Evolutionary conservation across 768 basidiomycete genomes (phyloP).

Genomic region (Mycena chlorophos): DNA sequence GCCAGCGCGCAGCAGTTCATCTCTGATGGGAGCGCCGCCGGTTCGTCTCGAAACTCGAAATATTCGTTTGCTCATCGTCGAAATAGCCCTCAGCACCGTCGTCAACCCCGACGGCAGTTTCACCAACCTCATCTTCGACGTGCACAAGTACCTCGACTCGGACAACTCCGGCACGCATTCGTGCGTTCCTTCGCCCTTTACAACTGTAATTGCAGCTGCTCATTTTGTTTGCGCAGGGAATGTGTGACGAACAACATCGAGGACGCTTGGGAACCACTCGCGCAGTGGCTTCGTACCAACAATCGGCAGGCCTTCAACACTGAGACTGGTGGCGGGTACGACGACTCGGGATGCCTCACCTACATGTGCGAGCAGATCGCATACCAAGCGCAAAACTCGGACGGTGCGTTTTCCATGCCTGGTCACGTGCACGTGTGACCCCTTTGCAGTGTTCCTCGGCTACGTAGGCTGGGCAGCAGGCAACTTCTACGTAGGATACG

Average conservation of each 20-base stretch:
- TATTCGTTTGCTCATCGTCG: conserved; percentile 39
- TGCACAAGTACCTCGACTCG: conserved; percentile 62
- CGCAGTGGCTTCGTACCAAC: conserved; percentile 39
- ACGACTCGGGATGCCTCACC: conserved; percentile 40
- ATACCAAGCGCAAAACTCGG: conserved; percentile 24
- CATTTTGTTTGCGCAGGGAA: not conserved
- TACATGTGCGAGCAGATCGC: conserved; percentile 33
- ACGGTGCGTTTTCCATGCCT: conserved; percentile 28
- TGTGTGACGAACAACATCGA: conserved; percentile 39
- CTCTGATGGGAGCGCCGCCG: conserved; percentile 28
- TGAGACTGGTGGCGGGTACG: conserved; percentile 59
- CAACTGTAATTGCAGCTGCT: conserved; percentile 21
- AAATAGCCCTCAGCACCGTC: conserved; percentile 43
- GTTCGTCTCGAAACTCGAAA: no score
- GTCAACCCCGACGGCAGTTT: conserved; percentile 43
- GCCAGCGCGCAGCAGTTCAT: conserved; percentile 27
- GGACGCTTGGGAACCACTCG: conserved; percentile 40
- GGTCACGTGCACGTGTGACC: not conserved
- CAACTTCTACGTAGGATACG: conserved; percentile 33
- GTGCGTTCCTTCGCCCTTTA: not conserved
- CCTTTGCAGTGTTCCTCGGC: conserved; percentile 41
- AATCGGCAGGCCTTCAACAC: conserved; percentile 36
- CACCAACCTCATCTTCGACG: conserved; percentile 54
- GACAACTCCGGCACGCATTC: conserved; percentile 44
- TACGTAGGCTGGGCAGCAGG: conserved; percentile 48